phyloP scores from a whole-genome alignment of 2,329 filamentous ascomycete species.

The Thielaviopsis musarum region DNA sequence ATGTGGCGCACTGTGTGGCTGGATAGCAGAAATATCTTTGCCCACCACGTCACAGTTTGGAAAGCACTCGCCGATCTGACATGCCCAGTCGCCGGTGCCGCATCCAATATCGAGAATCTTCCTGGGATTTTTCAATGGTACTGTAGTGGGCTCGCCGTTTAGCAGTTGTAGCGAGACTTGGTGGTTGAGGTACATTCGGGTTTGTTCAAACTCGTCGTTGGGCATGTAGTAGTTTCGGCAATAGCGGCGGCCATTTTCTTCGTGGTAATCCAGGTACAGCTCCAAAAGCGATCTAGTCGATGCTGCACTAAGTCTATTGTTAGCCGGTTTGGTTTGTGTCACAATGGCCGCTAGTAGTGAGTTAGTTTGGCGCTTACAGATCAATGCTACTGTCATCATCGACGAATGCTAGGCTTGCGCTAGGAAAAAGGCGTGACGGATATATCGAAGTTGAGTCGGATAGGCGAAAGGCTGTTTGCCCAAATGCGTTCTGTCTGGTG shows the following conservation, averaged over 20 bases:
- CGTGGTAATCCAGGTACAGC: slow-evolving; percentile 35
- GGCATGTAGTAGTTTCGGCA: slow-evolving; percentile 48
- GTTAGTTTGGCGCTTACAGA: slow-evolving; percentile 8
- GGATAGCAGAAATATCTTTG: slow-evolving; percentile 40
- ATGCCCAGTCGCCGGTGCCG: slow-evolving; percentile 36
- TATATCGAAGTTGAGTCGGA: slow-evolving; percentile 7
- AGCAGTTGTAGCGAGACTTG: slow-evolving; percentile 42
- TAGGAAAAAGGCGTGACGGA: background rate
- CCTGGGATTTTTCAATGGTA: slow-evolving; percentile 23
- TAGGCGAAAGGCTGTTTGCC: background rate
- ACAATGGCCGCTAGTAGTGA: background rate
- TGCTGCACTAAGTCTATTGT: slow-evolving; percentile 19
- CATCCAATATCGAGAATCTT: slow-evolving; percentile 41
- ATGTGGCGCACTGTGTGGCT: slow-evolving; percentile 37
- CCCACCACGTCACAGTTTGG: slow-evolving; percentile 39
- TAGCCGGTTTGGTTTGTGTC: background rate
- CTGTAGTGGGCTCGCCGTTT: slow-evolving; percentile 27
- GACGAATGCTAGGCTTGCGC: slow-evolving; percentile 4
- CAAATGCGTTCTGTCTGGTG: background rate
- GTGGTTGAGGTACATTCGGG: slow-evolving; percentile 43
- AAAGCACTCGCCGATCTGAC: slow-evolving; percentile 35
- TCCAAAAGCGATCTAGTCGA: slow-evolving; percentile 33
- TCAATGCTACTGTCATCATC: slow-evolving; percentile 10
- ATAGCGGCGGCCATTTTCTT: slow-evolving; percentile 46
- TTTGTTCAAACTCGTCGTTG: slow-evolving; percentile 48